Conservation (phyloP, 306 rosid genomes). For the Gastrolobium bilobum region DNA sequence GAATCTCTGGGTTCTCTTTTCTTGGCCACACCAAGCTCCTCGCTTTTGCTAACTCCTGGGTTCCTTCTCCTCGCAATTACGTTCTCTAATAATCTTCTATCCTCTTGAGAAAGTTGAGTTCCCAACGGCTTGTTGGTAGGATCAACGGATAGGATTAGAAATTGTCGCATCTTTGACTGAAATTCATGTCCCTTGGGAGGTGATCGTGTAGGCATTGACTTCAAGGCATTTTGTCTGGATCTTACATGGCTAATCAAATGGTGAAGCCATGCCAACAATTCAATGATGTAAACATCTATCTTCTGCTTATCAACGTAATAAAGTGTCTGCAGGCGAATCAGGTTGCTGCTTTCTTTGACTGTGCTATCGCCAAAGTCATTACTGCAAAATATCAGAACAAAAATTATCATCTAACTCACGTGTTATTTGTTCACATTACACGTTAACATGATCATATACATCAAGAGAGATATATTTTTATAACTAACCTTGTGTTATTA, state of each 20-base stretch:
- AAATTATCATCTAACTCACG: background rate
- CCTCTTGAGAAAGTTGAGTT: constrained; percentile 61
- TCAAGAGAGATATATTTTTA: constrained; percentile 14
- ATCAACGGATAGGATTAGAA: constrained; percentile 49
- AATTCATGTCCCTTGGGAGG: constrained; percentile 68
- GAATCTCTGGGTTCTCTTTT: constrained; percentile 49
- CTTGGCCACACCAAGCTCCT: constrained; percentile 58
- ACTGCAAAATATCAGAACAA: constrained; percentile 56
- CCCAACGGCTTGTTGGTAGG: constrained; percentile 42
- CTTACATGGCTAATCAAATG: constrained; percentile 67
- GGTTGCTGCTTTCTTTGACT: constrained; percentile 53
- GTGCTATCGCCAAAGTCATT: constrained; percentile 64
- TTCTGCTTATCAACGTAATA: constrained; percentile 83
- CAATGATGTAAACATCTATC: constrained; percentile 71
- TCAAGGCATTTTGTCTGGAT: constrained; percentile 62
- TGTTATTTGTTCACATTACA: constrained; percentile 16
- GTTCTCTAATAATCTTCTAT: constrained; percentile 66
- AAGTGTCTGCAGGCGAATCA: constrained; percentile 84
- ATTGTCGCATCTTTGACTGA: constrained; percentile 69
- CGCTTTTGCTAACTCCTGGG: constrained; percentile 75
- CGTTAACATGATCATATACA: background rate
- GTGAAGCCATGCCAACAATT: constrained; percentile 80
- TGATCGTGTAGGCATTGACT: constrained; percentile 62
- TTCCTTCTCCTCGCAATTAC: constrained; percentile 57
- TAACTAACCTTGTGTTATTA: constrained; percentile 73